A percentile compares a stretch with the other conserved stretches of the same genome.
These are phyloP conservation scores for Endogone sp. DNA, from an alignment of 192 early-diverging fungal genomes.

Conservation along the genomic window DNA sequence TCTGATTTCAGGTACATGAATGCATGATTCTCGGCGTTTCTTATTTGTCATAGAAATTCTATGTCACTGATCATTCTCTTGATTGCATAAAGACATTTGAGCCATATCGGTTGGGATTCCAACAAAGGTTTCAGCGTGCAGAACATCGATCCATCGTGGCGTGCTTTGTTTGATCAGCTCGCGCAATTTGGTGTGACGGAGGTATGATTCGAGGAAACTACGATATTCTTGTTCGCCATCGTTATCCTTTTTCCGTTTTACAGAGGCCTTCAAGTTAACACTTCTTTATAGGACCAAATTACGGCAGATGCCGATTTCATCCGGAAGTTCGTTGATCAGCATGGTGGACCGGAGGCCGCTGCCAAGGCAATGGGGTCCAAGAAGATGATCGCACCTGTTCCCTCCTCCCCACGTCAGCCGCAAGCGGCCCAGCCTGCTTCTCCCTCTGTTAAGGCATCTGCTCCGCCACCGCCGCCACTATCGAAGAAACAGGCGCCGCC, in stretches of 20 bases:
- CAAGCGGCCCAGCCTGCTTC: slow-evolving; percentile 3
- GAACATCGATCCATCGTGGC: slow-evolving; percentile 69
- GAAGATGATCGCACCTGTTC: no score
- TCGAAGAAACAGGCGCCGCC: slow-evolving; percentile 21
- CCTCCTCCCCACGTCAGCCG: slow-evolving; percentile 15
- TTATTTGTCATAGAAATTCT: slow-evolving; percentile 16
- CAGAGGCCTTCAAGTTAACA: no score
- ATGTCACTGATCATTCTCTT: no score
- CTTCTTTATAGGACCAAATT: slow-evolving; percentile 52
- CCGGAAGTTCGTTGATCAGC: slow-evolving; percentile 60
- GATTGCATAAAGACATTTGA: slow-evolving; percentile 56
- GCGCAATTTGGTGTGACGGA: slow-evolving; percentile 65
- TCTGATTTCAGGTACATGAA: slow-evolving; percentile 38
- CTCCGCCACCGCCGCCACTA: slow-evolving; percentile 42
- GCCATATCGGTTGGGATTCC: slow-evolving; percentile 58
- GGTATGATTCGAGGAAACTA: no score
- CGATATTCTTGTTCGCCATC: not conserved
- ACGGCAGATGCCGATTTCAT: slow-evolving; percentile 65
- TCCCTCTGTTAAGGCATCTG: slow-evolving; percentile 1
- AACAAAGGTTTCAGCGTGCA: slow-evolving; percentile 59
- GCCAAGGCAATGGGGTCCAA: slow-evolving; percentile 18
- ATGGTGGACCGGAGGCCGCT: slow-evolving; percentile 51
- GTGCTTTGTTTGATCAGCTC: slow-evolving; percentile 64
- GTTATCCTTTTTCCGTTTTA: not conserved
- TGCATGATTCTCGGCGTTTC: not conserved